A percentile compares a stretch with the other conserved stretches of the same genome.
Conservation (phyloP, 2,329 filamentous ascomycete genomes). For the Tolypocladium ovalisporum region DNA sequence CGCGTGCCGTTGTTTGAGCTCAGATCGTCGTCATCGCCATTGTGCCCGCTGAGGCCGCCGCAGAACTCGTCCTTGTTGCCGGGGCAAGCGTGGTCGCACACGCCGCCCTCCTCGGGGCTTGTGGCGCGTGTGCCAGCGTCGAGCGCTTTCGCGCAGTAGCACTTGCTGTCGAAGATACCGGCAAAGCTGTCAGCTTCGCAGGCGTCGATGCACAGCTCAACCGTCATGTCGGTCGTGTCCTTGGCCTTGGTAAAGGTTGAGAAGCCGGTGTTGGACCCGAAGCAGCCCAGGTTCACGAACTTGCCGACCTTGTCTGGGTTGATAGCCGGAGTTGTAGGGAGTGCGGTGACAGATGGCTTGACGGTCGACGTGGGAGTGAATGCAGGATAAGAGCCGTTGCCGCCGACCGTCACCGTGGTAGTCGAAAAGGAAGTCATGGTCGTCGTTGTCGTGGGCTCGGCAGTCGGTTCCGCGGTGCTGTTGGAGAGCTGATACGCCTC, state of each 20-base stretch:
- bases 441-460: neutral
- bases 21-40: neutral
- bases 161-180: slow-evolving; percentile 27
- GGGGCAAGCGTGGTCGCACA: slow-evolving; percentile 27
- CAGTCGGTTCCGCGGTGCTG: neutral
- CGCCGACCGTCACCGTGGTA: neutral
- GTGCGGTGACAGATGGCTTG: slow-evolving; percentile 3
- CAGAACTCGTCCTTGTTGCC: slow-evolving; percentile 29
- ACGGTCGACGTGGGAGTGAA: slow-evolving; percentile 1
- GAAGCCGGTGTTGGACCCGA: slow-evolving; percentile 25
- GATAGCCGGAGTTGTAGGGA: no score
- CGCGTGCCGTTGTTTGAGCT: neutral
- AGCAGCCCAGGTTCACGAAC: slow-evolving; percentile 29
- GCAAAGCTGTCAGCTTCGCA: slow-evolving; percentile 26
- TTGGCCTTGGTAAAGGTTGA: slow-evolving; percentile 19
- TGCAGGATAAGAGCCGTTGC: neutral
- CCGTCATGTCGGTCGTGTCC: slow-evolving; percentile 25
- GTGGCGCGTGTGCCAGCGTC: slow-evolving; percentile 26
- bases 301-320: slow-evolving; percentile 22
- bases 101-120: slow-evolving; percentile 5
- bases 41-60: slow-evolving; percentile 22
- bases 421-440: neutral
- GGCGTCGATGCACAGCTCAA: slow-evolving; percentile 23
- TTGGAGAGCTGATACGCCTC: slow-evolving; percentile 28
- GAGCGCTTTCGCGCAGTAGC: slow-evolving; percentile 33